These are phyloP conservation scores for Peronosclerospora sorghi DNA, from an alignment of 352 stramenopile genomes.

Conservation along the genomic window DNA sequence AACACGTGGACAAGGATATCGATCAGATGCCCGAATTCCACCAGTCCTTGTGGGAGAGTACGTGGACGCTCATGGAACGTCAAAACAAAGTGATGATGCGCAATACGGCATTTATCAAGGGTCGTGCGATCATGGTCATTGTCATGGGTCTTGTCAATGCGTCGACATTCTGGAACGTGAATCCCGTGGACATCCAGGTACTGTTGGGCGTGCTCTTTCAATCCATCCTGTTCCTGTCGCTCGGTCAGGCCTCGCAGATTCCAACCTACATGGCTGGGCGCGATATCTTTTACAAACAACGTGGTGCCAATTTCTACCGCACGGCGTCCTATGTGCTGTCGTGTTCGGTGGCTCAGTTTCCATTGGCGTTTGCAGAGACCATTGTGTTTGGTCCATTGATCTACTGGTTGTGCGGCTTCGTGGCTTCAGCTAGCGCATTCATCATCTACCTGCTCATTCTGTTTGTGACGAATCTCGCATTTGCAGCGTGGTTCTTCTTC, in stretches of 20 bases:
- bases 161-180: slow-evolving; percentile 27
- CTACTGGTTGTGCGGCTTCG: slow-evolving; percentile 64
- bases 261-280: slow-evolving; percentile 53
- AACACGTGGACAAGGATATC: slow-evolving; percentile 12
- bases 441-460: slow-evolving; percentile 10
- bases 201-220: slow-evolving; percentile 64
- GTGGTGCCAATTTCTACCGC: slow-evolving; percentile 55
- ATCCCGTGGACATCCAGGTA: slow-evolving; percentile 15
- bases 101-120: slow-evolving; percentile 23
- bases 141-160: slow-evolving; percentile 26
- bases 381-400: slow-evolving; percentile 62
- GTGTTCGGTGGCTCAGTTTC: slow-evolving; percentile 40
- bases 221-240: slow-evolving; percentile 47
- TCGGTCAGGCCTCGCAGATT: slow-evolving; percentile 55
- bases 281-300: slow-evolving; percentile 70
- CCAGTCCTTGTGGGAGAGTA: slow-evolving; percentile 22
- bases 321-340: slow-evolving; percentile 40
- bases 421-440: slow-evolving; percentile 10
- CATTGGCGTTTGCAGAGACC: slow-evolving; percentile 35
- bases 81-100: slow-evolving; percentile 39
- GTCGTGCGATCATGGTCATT: slow-evolving; percentile 18
- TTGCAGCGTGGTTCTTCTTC: slow-evolving; percentile 28
- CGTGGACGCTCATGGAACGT: slow-evolving; percentile 18
- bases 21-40: slow-evolving; percentile 22
- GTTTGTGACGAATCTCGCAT: slow-evolving; percentile 24